These are phyloP conservation scores for Conoideocrella luteorostrata DNA, from an alignment of 2,329 filamentous ascomycete species.

Conservation along the genomic window DNA sequence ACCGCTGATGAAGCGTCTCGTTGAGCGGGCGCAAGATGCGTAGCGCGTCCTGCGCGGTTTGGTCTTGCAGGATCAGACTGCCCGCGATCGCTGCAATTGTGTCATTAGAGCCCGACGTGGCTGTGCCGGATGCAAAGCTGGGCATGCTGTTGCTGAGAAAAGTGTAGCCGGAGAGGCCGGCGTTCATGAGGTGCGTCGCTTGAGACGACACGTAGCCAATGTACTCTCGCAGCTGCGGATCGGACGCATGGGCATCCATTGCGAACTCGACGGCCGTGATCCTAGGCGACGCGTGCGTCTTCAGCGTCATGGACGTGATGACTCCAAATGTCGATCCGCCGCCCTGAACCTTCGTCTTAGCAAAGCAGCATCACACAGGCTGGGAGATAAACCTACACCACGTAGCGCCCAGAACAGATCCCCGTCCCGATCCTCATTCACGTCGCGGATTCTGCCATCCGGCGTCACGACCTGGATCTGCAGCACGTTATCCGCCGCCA, in stretches of 20 bases:
- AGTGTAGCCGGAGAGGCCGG: slow-evolving; percentile 46
- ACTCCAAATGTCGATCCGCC: slow-evolving; percentile 57
- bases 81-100: too few species aligned
- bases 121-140: slow-evolving; percentile 27
- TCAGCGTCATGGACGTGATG: slow-evolving; percentile 50
- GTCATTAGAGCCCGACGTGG: too few species aligned
- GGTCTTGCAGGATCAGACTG: slow-evolving; percentile 33
- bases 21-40: slow-evolving; percentile 29
- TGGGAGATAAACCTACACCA: slow-evolving; percentile 44
- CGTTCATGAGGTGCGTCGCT: slow-evolving; percentile 40
- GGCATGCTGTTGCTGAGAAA: slow-evolving; percentile 27
- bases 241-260: slow-evolving; percentile 16
- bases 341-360: too few species aligned
- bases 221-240: slow-evolving; percentile 34
- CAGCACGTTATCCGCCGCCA: slow-evolving; percentile 57
- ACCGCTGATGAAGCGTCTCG: slow-evolving; percentile 29
- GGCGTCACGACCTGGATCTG: slow-evolving; percentile 52
- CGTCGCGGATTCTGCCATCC: slow-evolving; percentile 39
- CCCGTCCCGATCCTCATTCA: slow-evolving; percentile 44
- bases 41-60: slow-evolving; percentile 19
- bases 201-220: slow-evolving; percentile 39
- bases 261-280: slow-evolving; percentile 23
- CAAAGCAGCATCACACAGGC: too few species aligned
- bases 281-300: slow-evolving; percentile 39
- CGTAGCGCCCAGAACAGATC: slow-evolving; percentile 61